phyloP scores from a whole-genome alignment of 1,284 basidiomycete genomes.

The Pyrrhoderma lamaoense region DNA sequence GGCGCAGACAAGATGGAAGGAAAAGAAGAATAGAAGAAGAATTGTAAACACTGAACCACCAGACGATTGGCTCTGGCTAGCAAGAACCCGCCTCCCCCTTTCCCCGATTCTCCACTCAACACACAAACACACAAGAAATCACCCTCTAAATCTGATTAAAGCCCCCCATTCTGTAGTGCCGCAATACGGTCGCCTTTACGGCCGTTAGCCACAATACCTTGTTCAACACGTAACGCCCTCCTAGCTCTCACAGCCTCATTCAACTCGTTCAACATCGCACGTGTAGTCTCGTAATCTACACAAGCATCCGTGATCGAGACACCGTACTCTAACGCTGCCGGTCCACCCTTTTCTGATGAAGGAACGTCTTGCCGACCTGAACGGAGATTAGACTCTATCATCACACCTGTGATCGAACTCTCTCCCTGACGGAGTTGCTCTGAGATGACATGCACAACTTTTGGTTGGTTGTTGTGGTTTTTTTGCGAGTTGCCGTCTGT shows the following conservation, averaged over 20 bases:
- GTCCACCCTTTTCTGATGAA: slow-evolving; percentile 36
- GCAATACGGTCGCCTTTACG: no score
- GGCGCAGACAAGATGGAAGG: no score
- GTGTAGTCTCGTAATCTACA: slow-evolving; percentile 84
- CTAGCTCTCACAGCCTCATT: slow-evolving; percentile 39
- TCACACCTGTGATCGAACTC: slow-evolving; percentile 83
- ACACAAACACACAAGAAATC: no score
- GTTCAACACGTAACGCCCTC: slow-evolving; percentile 3
- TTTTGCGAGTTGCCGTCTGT: slow-evolving; percentile 88
- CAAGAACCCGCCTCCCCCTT: no score
- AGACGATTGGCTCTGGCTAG: no score
- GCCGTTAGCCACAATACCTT: no score
- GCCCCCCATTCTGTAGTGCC: no score
- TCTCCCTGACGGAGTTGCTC: slow-evolving; percentile 75
- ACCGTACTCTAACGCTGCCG: slow-evolving; percentile 67
- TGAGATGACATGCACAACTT: slow-evolving; percentile 72
- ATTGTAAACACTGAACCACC: no score
- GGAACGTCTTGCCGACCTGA: slow-evolving; percentile 84
- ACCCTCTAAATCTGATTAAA: no score
- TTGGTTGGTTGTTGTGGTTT: slow-evolving; percentile 86
- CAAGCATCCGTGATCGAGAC: slow-evolving; percentile 92
- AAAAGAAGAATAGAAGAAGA: no score
- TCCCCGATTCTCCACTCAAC: no score
- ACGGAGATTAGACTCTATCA: slow-evolving; percentile 94
- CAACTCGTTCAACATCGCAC: slow-evolving; percentile 68